phyloP scores from a whole-genome alignment of 768 basidiomycete genomes.

The Sporobolomyces roseus region DNA sequence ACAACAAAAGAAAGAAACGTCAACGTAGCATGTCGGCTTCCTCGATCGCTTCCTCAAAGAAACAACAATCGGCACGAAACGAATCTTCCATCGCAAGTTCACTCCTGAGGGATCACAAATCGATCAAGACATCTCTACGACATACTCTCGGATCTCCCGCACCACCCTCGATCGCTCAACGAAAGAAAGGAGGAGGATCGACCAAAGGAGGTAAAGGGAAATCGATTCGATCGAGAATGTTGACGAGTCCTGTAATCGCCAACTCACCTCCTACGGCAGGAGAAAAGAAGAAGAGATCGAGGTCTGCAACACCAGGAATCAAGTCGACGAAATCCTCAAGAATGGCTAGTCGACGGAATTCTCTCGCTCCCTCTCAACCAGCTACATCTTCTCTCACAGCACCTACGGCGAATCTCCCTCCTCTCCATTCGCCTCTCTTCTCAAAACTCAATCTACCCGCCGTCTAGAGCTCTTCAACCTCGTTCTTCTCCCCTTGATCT shows the following conservation, averaged over 20 bases:
- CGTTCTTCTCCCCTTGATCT: neutral
- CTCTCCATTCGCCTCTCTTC: conserved; percentile 28
- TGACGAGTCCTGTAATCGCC: conserved; percentile 31
- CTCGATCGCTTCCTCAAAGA: too few species aligned
- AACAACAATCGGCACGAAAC: too few species aligned
- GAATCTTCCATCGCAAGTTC: conserved; percentile 9
- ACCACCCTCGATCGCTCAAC: too few species aligned
- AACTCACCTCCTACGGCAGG: conserved; percentile 3
- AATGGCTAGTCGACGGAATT: neutral
- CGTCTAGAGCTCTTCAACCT: neutral
- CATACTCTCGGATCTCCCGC: too few species aligned
- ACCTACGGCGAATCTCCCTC: conserved; percentile 21
- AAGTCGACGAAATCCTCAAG: neutral
- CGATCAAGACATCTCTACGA: conserved; percentile 4
- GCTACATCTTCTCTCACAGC: too few species aligned
- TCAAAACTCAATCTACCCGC: conserved; percentile 3
- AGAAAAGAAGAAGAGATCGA: conserved; percentile 22
- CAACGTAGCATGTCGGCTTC: neutral
- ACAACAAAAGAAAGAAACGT: neutral
- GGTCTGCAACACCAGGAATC: neutral
- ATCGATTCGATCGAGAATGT: conserved; percentile 26
- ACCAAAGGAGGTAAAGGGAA: neutral
- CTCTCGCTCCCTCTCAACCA: neutral
- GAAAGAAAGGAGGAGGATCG: conserved; percentile 5
- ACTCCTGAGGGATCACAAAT: conserved; percentile 30